These are phyloP conservation scores for Saccharomycopsis babjevae DNA, from an alignment of 805 yeast species.

Conservation along the genomic window DNA sequence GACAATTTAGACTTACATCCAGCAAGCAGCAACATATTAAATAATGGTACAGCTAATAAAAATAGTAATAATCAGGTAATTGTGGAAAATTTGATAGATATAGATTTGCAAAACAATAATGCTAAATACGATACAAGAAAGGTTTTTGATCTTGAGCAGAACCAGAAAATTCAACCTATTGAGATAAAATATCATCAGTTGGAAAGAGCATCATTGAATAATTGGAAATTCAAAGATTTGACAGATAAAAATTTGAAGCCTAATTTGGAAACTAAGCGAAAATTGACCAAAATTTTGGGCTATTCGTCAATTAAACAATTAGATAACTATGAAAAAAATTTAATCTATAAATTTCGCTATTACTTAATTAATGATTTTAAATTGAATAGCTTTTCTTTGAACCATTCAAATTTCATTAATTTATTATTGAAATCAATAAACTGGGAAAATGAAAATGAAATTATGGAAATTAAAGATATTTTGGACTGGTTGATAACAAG, in stretches of 20 bases:
- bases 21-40: slow-evolving; percentile 13
- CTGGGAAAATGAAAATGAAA: slow-evolving; percentile 79
- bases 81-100: slow-evolving; percentile 23
- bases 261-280: slow-evolving; percentile 69
- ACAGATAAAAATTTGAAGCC: slow-evolving; percentile 79
- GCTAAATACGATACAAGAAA: slow-evolving; percentile 25
- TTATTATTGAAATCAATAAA: slow-evolving; percentile 81
- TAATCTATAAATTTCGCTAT: slow-evolving; percentile 86
- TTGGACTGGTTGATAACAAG: slow-evolving; percentile 64
- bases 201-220: slow-evolving; percentile 72
- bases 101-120: slow-evolving; percentile 21
- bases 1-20: slow-evolving; percentile 16
- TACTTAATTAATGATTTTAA: slow-evolving; percentile 49
- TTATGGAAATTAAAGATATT: slow-evolving; percentile 65
- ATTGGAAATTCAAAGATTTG: slow-evolving; percentile 28
- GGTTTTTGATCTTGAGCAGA: slow-evolving; percentile 63
- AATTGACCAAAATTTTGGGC: slow-evolving; percentile 53
- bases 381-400: slow-evolving; percentile 10
- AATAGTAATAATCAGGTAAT: slow-evolving; percentile 16
- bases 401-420: slow-evolving; percentile 47
- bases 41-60: not conserved
- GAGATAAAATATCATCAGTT: slow-evolving; percentile 78
- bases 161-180: slow-evolving; percentile 58
- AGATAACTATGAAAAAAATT: slow-evolving; percentile 71
- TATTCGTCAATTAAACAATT: slow-evolving; percentile 80